phyloP scores from a whole-genome alignment of 768 basidiomycete genomes.

The Kwoniella botswanensis region DNA sequence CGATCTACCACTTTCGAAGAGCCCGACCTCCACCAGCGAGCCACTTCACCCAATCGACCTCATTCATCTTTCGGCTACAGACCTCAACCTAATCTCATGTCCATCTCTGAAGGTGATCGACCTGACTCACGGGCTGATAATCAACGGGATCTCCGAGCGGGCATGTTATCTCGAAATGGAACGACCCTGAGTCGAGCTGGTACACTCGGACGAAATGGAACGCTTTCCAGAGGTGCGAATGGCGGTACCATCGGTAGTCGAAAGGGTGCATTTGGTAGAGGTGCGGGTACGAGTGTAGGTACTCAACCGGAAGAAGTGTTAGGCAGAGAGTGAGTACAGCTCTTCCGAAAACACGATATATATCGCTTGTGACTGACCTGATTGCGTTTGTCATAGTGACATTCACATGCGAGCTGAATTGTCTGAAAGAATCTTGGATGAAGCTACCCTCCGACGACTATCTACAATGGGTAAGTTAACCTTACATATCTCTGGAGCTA shows the following conservation, averaged over 20 bases:
- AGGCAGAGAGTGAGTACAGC: constrained; percentile 46
- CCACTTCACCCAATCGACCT: constrained; percentile 25
- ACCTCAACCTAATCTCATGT: constrained; percentile 42
- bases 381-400: constrained; percentile 27
- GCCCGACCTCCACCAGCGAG: constrained; percentile 14
- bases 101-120: constrained; percentile 37
- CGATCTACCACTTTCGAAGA: constrained; percentile 42
- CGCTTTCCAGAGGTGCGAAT: constrained; percentile 45
- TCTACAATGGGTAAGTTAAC: constrained; percentile 43
- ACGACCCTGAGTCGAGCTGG: constrained; percentile 47
- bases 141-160: constrained; percentile 37
- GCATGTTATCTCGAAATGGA: constrained; percentile 41
- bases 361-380: neutral
- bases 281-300: constrained; percentile 52
- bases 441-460: constrained; percentile 45
- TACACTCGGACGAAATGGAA: constrained; percentile 47
- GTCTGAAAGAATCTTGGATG: constrained; percentile 50
- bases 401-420: constrained; percentile 54
- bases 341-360: no score
- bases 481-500: neutral
- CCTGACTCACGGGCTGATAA: constrained; percentile 29
- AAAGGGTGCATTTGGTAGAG: constrained; percentile 52
- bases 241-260: constrained; percentile 50
- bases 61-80: constrained; percentile 39
- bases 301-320: constrained; percentile 56